Percentiles rank a stretch among this genome's conserved stretches.
These are phyloP conservation scores for Eucalyptus regnans DNA, from an alignment of 345 rosid genomes.

Conservation along the genomic window DNA sequence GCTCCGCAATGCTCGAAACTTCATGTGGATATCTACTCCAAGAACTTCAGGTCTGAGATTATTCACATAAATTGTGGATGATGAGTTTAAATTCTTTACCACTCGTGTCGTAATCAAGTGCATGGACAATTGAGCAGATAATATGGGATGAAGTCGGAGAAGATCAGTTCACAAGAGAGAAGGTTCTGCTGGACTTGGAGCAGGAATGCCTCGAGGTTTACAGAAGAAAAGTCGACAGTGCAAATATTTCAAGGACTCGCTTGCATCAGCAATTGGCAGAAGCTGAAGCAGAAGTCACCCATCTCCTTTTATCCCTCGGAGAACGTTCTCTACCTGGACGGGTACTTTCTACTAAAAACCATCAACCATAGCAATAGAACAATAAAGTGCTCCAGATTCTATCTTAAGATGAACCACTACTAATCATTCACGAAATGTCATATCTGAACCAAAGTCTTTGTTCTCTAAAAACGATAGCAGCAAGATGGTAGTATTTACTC, in stretches of 20 bases:
- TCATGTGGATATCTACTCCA: slow-evolving; percentile 87
- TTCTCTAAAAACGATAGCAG: neutral
- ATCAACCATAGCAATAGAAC: neutral
- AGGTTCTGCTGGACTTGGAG: slow-evolving; percentile 74
- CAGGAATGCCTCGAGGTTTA: slow-evolving; percentile 89
- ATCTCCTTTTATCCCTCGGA: slow-evolving; percentile 88
- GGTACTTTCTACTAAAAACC: slow-evolving; percentile 20
- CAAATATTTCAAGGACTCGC: slow-evolving; percentile 86
- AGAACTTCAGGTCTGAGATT: slow-evolving; percentile 69
- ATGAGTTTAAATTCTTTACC: neutral
- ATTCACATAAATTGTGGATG: neutral
- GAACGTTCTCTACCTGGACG: slow-evolving; percentile 94
- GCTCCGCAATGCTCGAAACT: slow-evolving; percentile 48
- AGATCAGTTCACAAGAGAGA: slow-evolving; percentile 68
- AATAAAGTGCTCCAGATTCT: neutral
- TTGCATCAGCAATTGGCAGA: slow-evolving; percentile 96
- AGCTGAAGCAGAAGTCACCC: slow-evolving; percentile 96
- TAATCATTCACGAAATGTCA: neutral
- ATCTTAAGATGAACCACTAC: neutral
- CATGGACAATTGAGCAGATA: slow-evolving; percentile 31
- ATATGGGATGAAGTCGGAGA: slow-evolving; percentile 99
- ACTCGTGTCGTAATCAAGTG: neutral
- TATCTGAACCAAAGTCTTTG: neutral
- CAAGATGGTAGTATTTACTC: neutral
- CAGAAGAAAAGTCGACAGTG: slow-evolving; percentile 91